Evolutionary conservation across 1,139 yeast species (phyloP), one percentile per base, ranked within the genome.

Genomic region (Candida sp.): DNA sequence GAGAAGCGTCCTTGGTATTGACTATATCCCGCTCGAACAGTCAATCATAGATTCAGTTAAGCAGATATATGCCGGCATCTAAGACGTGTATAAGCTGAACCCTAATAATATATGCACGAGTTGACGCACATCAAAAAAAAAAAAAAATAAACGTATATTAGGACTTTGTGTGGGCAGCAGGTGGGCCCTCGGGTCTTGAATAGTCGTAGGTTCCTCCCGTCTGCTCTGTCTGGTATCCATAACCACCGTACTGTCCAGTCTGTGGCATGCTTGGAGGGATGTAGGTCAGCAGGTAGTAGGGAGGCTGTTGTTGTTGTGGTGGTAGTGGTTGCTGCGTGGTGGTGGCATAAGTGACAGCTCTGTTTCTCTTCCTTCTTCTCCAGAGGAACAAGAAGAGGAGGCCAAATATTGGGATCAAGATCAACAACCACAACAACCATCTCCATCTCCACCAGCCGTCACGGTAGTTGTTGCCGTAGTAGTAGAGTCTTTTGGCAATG

Each of bases 11-110:
- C 60, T 77, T 42, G 78, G 76, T 0, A 60, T 71, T 41, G 62
- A 68, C 8, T 77, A 70, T 59, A 68, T 63, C 34, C 57, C 67
- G 12, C 59, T 78, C 50, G 72, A 73, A 44, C 55, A 65, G 39
- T 61, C 75, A 7, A 64, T 77, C 7, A 56, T 57, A 44, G 83
- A 77, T 58, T 62, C 81, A 3, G 74, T 75, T 22, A 49, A 60
- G 35, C 83, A 78, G 58, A 67, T 78, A 9, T 38, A 38, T 38
- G 32, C 31, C 7, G 42, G 42, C 26, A 26, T 38, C 77, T 57
- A 68, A 28, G 9, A 7, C 7, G 31, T 28, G 31, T 17, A 17
- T 17, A 17, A 17, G 17, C 17, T 17, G 17, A 17, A 17, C 17
- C 17, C 2, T 17, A 17, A 17, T 17, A 17, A 17, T 17, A 17